Percentiles rank a stretch among this genome's conserved stretches.
These are phyloP conservation scores for Pseudonitzschia pungens DNA, from an alignment of 108 stramenopile species.

Conservation along the genomic window DNA sequence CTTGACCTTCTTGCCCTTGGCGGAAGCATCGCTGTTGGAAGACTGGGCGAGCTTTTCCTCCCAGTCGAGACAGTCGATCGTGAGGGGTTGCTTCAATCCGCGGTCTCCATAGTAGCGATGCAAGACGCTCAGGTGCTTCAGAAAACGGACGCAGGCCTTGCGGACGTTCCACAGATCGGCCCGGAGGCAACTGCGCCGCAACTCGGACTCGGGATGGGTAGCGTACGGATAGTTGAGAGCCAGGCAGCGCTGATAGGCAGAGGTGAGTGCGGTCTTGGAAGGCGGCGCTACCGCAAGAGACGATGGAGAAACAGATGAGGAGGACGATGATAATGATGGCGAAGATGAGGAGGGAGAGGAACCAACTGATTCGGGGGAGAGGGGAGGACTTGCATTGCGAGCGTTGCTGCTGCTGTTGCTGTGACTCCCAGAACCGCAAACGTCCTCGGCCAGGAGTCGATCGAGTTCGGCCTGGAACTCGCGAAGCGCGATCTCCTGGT, in stretches of 20 bases:
- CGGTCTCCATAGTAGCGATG: background rate
- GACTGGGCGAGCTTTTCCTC: background rate
- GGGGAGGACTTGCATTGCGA: no score
- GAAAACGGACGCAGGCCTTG: background rate
- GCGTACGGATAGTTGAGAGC: background rate
- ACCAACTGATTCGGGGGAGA: no score
- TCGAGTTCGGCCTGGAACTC: background rate
- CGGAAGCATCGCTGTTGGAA: background rate
- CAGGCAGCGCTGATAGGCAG: background rate
- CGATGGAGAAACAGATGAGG: no score
- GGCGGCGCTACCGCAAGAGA: no score
- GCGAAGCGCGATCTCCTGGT: background rate
- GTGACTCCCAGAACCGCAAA: no score
- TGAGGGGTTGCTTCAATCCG: background rate
- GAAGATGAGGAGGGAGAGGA: background rate
- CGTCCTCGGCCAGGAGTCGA: background rate
- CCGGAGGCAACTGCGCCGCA: background rate
- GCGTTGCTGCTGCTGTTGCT: no score
- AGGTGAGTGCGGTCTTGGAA: background rate
- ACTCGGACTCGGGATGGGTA: background rate
- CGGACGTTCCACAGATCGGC: background rate
- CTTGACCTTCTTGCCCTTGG: background rate
- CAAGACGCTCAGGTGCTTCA: background rate
- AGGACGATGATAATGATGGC: no score
- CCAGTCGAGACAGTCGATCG: background rate